phyloP scores from a whole-genome alignment of 2,329 filamentous ascomycete genomes.

The Exophiala viscosa region DNA sequence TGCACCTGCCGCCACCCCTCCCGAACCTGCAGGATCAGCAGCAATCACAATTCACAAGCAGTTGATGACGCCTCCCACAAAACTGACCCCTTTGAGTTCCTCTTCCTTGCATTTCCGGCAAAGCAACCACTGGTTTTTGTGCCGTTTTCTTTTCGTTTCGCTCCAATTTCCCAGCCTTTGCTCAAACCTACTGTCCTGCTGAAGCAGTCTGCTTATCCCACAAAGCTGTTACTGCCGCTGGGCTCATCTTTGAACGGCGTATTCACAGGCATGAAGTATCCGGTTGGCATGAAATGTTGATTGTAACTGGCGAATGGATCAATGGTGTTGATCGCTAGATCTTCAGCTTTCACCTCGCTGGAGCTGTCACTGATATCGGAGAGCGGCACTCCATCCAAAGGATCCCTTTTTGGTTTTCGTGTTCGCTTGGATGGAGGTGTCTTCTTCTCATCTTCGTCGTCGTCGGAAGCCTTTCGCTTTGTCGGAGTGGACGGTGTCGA shows the following conservation, averaged over 20 bases:
- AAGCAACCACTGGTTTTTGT: neutral
- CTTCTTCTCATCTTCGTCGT: constrained; percentile 14
- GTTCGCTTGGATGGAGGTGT: constrained; percentile 15
- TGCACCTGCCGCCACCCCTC: neutral
- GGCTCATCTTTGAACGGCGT: constrained; percentile 4
- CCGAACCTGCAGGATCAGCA: constrained; percentile 1
- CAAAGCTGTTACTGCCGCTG: constrained; percentile 8
- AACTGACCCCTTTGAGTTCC: neutral
- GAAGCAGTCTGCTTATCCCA: neutral
- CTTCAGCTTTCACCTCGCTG: constrained; percentile 8
- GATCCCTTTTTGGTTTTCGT: constrained; percentile 12
- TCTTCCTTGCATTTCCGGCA: neutral
- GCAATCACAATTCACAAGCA: neutral
- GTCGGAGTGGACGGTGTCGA: constrained; percentile 16
- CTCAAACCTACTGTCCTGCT: neutral
- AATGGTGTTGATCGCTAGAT: constrained; percentile 1
- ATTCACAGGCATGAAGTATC: constrained; percentile 9
- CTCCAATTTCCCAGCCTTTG: neutral
- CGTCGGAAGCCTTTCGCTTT: constrained; percentile 17
- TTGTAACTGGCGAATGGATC: constrained; percentile 6
- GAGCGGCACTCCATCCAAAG: constrained; percentile 15
- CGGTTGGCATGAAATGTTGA: constrained; percentile 1
- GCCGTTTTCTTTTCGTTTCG: neutral
- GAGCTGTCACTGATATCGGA: constrained; percentile 11
- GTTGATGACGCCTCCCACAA: neutral